Percentiles rank a stretch among this genome's conserved stretches.
Conservation (phyloP, 257 asterid genomes). For the Penstemon newberryi region DNA sequence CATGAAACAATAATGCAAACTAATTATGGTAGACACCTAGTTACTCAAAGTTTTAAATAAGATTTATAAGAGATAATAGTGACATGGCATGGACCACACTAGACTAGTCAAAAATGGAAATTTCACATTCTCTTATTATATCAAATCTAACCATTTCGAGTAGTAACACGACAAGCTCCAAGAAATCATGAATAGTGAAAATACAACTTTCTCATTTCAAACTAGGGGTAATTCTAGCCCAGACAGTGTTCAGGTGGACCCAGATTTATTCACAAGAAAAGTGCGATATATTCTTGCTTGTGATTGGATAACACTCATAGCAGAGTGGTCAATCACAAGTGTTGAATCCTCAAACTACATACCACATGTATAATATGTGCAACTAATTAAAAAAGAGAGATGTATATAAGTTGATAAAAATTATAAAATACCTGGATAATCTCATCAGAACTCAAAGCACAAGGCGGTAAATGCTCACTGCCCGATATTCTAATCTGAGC, state of each 20-base stretch:
- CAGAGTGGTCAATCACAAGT: too few species aligned
- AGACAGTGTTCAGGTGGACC: too few species aligned
- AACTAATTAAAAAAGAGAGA: constrained; percentile 12
- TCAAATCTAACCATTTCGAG: constrained; percentile 17
- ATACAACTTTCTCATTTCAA: constrained; percentile 1
- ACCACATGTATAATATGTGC: background rate
- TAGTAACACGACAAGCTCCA: constrained; percentile 8
- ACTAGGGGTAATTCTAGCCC: too few species aligned
- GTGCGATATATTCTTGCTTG: too few species aligned
- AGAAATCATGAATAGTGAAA: constrained; percentile 13
- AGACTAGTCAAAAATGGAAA: background rate
- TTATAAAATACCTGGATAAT: constrained; percentile 63
- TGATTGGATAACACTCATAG: too few species aligned
- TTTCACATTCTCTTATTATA: background rate
- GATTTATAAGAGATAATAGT: constrained; percentile 6
- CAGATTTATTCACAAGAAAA: too few species aligned
- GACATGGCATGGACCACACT: background rate
- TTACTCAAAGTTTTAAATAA: background rate
- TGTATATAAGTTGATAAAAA: background rate
- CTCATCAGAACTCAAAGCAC: constrained; percentile 86
- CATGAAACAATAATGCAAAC: constrained; percentile 18
- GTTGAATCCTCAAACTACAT: background rate
- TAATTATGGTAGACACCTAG: constrained; percentile 16
- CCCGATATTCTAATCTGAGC: constrained; percentile 81
- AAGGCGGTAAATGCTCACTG: constrained; percentile 85